A percentile compares a stretch with the other conserved stretches of the same genome.
Evolutionary conservation across 352 stramenopile genomes (phyloP).

Genomic region (Phytopythium boreale): DNA sequence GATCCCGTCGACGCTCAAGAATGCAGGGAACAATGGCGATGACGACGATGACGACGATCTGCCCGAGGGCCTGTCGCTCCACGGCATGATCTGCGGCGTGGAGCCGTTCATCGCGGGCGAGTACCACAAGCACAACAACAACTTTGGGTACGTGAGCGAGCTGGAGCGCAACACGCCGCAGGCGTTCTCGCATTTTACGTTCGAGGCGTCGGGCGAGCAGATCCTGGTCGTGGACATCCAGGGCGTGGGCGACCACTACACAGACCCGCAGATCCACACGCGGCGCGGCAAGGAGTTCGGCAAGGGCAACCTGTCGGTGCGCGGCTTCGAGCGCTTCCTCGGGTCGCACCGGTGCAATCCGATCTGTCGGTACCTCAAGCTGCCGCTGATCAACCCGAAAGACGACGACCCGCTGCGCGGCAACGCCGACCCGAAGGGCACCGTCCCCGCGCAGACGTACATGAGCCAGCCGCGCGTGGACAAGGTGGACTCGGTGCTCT

Average conservation of each 20-base stretch:
- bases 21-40: background rate
- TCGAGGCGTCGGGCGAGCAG: conserved; percentile 87
- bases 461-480: conserved; percentile 66
- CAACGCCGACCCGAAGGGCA: conserved; percentile 42
- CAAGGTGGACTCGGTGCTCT: conserved; percentile 59
- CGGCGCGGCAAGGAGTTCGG: conserved; percentile 76
- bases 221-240: conserved; percentile 95
- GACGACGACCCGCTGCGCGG: conserved; percentile 20
- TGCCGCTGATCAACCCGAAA: conserved; percentile 69
- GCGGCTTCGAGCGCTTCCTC: conserved; percentile 72
- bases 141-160: conserved; percentile 79
- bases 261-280: conserved; percentile 93
- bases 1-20: conserved; percentile 22
- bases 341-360: conserved; percentile 77
- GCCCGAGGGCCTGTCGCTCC: conserved; percentile 47
- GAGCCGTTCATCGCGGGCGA: conserved; percentile 77
- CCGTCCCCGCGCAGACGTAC: conserved; percentile 62
- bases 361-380: conserved; percentile 76
- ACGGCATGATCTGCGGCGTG: conserved; percentile 71
- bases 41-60: conserved; percentile 18
- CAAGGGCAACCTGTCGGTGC: conserved; percentile 71
- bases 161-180: conserved; percentile 77
- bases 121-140: conserved; percentile 87
- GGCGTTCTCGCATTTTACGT: conserved; percentile 92
- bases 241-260: conserved; percentile 94